Percentiles rank a stretch among this genome's conserved stretches.
Evolutionary conservation across 2,329 filamentous ascomycete genomes (phyloP).

Genomic region (Penicillium sp.): DNA sequence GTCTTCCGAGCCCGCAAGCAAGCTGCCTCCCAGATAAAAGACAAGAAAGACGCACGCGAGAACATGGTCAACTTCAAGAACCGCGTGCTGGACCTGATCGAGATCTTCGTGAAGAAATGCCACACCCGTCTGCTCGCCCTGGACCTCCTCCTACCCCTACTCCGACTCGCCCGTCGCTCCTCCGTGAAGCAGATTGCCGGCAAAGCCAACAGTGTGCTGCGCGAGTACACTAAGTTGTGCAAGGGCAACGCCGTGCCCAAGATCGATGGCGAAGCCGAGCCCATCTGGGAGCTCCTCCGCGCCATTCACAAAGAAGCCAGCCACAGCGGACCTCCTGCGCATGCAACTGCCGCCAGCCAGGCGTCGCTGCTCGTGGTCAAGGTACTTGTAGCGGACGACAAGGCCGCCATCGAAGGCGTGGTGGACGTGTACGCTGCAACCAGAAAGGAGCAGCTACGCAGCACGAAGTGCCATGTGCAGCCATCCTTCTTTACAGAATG

Average conservation of each 20-base stretch:
- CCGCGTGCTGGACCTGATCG: constrained; percentile 79
- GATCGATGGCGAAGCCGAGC: constrained; percentile 35
- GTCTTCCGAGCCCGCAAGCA: constrained; percentile 77
- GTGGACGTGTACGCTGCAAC: constrained; percentile 62
- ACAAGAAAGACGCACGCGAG: constrained; percentile 80
- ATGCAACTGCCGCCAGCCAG: constrained; percentile 68
- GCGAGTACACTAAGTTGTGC: constrained; percentile 64
- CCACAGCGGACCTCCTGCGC: constrained; percentile 57
- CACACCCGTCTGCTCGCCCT: constrained; percentile 63
- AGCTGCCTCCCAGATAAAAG: constrained; percentile 66
- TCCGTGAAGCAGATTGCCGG: constrained; percentile 68
- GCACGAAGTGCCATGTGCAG: constrained; percentile 56
- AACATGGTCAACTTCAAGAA: constrained; percentile 93
- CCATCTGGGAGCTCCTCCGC: constrained; percentile 55
- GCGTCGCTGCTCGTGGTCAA: constrained; percentile 45
- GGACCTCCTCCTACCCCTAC: constrained; percentile 66
- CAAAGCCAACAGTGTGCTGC: constrained; percentile 67
- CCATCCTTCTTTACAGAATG: constrained; percentile 65
- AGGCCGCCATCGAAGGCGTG: constrained; percentile 50
- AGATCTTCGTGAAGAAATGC: constrained; percentile 78
- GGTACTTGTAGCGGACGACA: constrained; percentile 44
- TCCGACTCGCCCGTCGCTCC: constrained; percentile 72
- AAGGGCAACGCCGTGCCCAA: constrained; percentile 45
- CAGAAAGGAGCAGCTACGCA: constrained; percentile 55
- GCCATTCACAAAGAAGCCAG: constrained; percentile 62